Percentiles rank a stretch among this genome's conserved stretches.
Conservation (phyloP, 768 basidiomycete genomes). For the Dioszegia aurantiaca region DNA sequence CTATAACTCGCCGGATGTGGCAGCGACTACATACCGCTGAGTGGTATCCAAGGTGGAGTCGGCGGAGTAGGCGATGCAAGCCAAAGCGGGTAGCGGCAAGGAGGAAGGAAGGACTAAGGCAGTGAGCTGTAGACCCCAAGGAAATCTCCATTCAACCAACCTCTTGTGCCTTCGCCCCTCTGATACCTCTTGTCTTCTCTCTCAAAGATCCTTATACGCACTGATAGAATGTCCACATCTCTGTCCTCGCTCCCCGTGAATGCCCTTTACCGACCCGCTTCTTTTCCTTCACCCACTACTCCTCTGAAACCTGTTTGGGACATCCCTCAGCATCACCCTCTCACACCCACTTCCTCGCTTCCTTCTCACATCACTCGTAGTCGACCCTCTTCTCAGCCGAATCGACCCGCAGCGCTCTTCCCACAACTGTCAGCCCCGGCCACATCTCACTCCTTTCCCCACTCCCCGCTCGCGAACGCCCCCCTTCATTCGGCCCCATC, state of each 20-base stretch:
- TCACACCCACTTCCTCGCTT: neutral
- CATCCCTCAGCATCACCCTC: neutral
- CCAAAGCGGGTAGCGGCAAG: no score
- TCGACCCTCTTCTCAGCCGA: neutral
- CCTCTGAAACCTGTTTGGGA: neutral
- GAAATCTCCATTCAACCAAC: no score
- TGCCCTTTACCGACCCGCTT: slow-evolving; percentile 2
- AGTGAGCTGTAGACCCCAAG: no score
- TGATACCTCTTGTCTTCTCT: neutral
- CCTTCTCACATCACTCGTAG: neutral
- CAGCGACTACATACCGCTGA: no score
- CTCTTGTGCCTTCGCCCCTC: no score
- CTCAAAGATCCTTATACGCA: neutral
- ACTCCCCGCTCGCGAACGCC: slow-evolving; percentile 1
- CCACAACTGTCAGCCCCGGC: neutral
- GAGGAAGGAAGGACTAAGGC: no score
- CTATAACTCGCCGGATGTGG: no score
- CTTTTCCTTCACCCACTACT: slow-evolving; percentile 1
- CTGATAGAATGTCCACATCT: neutral
- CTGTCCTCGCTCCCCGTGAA: neutral
- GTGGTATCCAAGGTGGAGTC: no score
- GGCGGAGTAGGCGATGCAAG: no score
- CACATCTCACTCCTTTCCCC: neutral
- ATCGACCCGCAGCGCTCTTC: neutral
- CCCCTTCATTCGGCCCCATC: neutral